Evolutionary conservation across 2,329 filamentous ascomycete genomes (phyloP).

Genomic region (Aureobasidium musti): DNA sequence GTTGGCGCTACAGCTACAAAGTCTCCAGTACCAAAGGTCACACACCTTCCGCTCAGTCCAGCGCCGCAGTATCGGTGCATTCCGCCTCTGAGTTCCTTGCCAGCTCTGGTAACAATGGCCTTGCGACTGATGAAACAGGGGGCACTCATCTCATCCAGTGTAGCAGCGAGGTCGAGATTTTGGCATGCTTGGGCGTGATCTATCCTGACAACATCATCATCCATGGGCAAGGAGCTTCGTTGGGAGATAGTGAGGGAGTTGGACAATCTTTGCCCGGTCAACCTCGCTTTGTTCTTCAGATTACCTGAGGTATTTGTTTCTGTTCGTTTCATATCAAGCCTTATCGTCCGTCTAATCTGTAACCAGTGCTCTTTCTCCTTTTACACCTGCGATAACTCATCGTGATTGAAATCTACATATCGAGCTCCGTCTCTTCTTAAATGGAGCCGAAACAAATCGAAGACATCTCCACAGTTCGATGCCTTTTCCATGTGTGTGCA

Average conservation of each 20-base stretch:
- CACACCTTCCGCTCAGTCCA: not conserved
- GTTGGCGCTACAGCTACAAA: constrained; percentile 19
- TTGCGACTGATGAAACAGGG: not conserved
- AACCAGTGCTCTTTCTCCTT: no score
- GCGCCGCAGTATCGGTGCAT: no score
- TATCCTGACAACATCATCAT: constrained; percentile 19
- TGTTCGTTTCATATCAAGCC: no score
- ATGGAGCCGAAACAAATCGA: no score
- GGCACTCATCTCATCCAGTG: not conserved
- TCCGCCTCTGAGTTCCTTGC: not conserved
- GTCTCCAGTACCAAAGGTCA: not conserved
- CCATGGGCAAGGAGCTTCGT: not conserved
- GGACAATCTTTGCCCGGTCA: constrained; percentile 13
- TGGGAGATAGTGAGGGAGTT: not conserved
- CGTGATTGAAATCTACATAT: no score
- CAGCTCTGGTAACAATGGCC: not conserved
- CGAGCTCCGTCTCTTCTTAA: no score
- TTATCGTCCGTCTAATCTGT: no score
- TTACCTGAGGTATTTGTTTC: not conserved
- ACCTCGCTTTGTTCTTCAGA: constrained; percentile 6
- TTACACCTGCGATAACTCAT: no score
- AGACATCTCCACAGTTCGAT: no score
- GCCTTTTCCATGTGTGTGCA: no score
- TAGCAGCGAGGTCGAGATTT: not conserved
- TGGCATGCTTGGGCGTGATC: not conserved